A percentile compares a stretch with the other conserved stretches of the same genome.
These are phyloP conservation scores for Trypanosomatidae sp. DNA, from an alignment of 208 protist genomes.

Conservation along the genomic window DNA sequence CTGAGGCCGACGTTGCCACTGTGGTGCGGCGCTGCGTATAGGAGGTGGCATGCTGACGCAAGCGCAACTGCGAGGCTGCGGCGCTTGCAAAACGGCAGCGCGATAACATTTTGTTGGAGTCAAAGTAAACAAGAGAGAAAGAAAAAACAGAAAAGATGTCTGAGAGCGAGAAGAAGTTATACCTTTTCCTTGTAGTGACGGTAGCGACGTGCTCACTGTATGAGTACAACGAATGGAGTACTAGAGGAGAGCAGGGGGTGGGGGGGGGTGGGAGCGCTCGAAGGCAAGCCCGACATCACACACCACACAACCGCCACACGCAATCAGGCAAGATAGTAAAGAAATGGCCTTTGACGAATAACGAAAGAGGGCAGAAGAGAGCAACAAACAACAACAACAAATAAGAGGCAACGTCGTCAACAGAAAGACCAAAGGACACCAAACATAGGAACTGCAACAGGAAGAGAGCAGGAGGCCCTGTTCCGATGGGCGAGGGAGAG, in stretches of 20 bases:
- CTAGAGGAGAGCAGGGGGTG: not conserved
- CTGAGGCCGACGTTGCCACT: not conserved
- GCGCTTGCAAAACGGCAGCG: not conserved
- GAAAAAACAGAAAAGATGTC: not conserved
- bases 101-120: not conserved
- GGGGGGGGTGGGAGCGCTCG: not conserved
- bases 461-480: not conserved
- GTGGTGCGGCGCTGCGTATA: constrained; percentile 1
- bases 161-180: not conserved
- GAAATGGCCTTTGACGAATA: not conserved
- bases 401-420: not conserved
- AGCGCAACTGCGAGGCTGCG: not conserved
- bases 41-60: not conserved
- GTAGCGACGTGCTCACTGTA: not conserved
- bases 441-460: not conserved
- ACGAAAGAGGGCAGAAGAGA: not conserved
- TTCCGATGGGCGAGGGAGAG: not conserved
- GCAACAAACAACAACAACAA: not conserved
- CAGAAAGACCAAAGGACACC: not conserved
- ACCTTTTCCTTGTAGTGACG: not conserved
- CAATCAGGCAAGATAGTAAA: not conserved
- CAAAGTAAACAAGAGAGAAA: not conserved
- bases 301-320: not conserved
- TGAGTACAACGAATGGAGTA: not conserved
- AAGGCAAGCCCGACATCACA: not conserved